These are phyloP conservation scores for Gossypium gossypioides DNA, from an alignment of 441 rosid genomes.

Conservation along the genomic window DNA sequence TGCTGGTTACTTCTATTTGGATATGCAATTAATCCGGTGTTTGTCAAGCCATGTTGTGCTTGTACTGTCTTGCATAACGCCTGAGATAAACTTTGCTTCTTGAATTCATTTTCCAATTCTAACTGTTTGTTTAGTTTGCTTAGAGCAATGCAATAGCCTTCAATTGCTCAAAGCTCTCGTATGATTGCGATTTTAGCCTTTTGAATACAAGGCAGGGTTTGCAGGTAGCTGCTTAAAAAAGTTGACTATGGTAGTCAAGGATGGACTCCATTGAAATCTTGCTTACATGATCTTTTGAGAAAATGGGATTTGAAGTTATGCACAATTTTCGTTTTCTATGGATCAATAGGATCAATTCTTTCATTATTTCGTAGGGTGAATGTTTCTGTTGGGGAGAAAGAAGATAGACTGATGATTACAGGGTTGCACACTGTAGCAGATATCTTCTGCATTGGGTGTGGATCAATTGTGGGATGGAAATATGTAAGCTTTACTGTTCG, in stretches of 20 bases:
- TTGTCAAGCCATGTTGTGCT: background rate
- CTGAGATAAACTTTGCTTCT: background rate
- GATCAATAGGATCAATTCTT: slow-evolving; percentile 10
- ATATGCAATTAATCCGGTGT: background rate
- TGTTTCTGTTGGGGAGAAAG: slow-evolving; percentile 55
- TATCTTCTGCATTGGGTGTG: slow-evolving; percentile 89
- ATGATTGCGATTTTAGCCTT: slow-evolving; percentile 6
- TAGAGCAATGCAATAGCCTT: background rate
- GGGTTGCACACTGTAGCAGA: slow-evolving; percentile 87
- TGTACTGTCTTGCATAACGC: background rate
- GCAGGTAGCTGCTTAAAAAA: slow-evolving; percentile 2
- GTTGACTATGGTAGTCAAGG: background rate
- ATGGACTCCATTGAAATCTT: slow-evolving; percentile 3
- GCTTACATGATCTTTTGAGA: background rate
- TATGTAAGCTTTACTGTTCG: slow-evolving; percentile 48
- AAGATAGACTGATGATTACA: slow-evolving; percentile 78
- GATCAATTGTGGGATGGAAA: slow-evolving; percentile 93
- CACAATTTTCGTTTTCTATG: background rate
- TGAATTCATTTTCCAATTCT: slow-evolving; percentile 2
- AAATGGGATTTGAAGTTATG: slow-evolving; percentile 7
- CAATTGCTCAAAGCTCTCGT: slow-evolving; percentile 4
- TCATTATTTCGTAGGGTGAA: slow-evolving; percentile 51
- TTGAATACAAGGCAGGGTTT: background rate
- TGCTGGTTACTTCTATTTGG: background rate
- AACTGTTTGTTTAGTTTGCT: background rate